phyloP scores from a whole-genome alignment of 176 grass and related monocot genomes.

The Musa schizocarpa region DNA sequence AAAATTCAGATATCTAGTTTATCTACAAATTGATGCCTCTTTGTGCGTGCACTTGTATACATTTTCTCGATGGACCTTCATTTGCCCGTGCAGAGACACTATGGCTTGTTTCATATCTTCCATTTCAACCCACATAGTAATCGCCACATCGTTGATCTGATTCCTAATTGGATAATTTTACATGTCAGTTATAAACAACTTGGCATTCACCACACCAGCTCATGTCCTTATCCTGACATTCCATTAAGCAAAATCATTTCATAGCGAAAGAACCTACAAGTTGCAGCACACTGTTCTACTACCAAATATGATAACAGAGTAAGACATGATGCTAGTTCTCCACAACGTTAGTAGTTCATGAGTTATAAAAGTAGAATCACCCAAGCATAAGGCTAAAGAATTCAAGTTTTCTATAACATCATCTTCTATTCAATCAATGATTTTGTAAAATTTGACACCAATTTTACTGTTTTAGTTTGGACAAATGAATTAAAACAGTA shows the following conservation, averaged over 20 bases:
- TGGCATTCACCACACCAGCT: too few relatives aligned
- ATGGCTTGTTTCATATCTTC: too few relatives aligned
- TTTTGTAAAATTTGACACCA: too few relatives aligned
- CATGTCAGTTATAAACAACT: too few relatives aligned
- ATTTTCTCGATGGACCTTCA: too few relatives aligned
- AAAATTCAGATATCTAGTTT: too few relatives aligned
- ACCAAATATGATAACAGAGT: background rate
- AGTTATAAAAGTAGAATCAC: background rate
- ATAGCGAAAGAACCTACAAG: background rate
- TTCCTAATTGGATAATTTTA: background rate
- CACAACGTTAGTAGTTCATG: background rate
- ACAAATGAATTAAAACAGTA: background rate
- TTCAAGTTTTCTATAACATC: background rate
- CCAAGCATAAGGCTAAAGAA: background rate
- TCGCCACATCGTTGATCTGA: background rate
- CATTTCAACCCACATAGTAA: too few relatives aligned
- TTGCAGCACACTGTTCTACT: background rate
- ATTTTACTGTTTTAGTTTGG: too few relatives aligned
- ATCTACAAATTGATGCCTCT: too few relatives aligned
- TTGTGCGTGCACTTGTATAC: too few relatives aligned
- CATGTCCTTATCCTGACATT: background rate
- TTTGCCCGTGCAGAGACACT: too few relatives aligned
- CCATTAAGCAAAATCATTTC: background rate
- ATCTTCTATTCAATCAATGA: too few relatives aligned
- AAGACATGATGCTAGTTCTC: background rate